Conservation (phyloP, 2,329 filamentous ascomycete genomes). For the Aspergillus floridensis region DNA sequence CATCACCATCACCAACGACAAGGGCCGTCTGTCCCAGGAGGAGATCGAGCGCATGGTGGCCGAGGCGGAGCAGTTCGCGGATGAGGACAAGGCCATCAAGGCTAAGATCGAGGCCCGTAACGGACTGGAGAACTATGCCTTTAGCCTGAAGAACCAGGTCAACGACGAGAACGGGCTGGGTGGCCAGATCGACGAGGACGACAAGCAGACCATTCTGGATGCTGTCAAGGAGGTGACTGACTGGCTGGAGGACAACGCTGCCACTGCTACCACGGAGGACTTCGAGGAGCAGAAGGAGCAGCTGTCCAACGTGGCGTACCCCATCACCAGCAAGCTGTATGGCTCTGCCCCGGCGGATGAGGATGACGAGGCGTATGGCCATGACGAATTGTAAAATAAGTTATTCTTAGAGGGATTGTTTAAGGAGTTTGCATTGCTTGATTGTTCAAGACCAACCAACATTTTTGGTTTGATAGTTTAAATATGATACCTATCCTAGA, state of each 20-base stretch:
- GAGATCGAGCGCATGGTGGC: conserved; percentile 99
- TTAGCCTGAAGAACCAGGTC: conserved; percentile 98
- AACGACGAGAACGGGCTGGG: conserved; percentile 95
- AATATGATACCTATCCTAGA: conserved; percentile 8
- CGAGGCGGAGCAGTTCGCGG: conserved; percentile 97
- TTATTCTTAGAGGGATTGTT: conserved; percentile 30
- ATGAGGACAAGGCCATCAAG: conserved; percentile 97
- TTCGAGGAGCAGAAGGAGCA: conserved; percentile 99
- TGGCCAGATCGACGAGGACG: conserved; percentile 96
- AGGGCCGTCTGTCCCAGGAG: conserved; percentile 91
- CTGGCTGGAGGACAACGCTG: conserved; percentile 94
- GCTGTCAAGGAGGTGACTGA: conserved; percentile 96
- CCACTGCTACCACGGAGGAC: conserved; percentile 82
- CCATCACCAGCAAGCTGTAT: conserved; percentile 98
- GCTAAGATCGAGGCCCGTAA: conserved; percentile 97
- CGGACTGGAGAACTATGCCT: conserved; percentile 97
- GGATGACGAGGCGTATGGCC: conserved; percentile 66
- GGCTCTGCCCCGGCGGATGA: conserved; percentile 62
- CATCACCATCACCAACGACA: conserved; percentile 99
- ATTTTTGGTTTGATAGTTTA: conserved; percentile 21
- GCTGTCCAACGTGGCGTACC: conserved; percentile 92
- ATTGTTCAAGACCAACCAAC: conserved; percentile 9
- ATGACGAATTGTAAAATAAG: conserved; percentile 73
- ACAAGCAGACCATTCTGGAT: conserved; percentile 94
- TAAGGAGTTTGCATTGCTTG: conserved; percentile 34